Evolutionary conservation across 129 eudicot genomes (phyloP).

Genomic region (Lactuca sativa): DNA sequence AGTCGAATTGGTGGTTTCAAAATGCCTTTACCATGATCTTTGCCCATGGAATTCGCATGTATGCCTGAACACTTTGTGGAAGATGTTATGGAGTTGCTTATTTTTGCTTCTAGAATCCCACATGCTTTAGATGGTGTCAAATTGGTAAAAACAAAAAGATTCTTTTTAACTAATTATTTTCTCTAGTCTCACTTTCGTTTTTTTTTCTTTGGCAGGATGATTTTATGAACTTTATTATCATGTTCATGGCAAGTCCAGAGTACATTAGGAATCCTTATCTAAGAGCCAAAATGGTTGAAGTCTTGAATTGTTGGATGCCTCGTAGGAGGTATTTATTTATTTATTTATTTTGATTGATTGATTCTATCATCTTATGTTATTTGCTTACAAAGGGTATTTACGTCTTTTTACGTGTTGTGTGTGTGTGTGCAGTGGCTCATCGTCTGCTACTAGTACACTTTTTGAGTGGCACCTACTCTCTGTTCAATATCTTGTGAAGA

Average conservation of each 20-base stretch:
- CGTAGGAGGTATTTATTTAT: conserved; percentile 53
- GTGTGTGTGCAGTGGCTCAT: conserved; percentile 56
- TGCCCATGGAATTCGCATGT: conserved; percentile 88
- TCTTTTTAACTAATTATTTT: neutral
- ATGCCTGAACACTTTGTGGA: conserved; percentile 98
- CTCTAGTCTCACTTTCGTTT: neutral
- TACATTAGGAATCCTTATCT: conserved; percentile 89
- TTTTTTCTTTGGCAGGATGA: conserved; percentile 65
- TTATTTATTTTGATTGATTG: neutral
- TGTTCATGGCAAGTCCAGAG: conserved; percentile 99
- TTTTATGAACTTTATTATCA: conserved; percentile 94
- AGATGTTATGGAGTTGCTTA: conserved; percentile 93
- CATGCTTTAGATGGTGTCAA: conserved; percentile 86
- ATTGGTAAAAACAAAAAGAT: conserved; percentile 40
- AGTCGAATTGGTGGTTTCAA: conserved; percentile 83
- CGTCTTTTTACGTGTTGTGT: conserved; percentile 3
- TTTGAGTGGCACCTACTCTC: conserved; percentile 93
- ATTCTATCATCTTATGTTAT: neutral
- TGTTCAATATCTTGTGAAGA: conserved; percentile 77
- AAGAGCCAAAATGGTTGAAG: conserved; percentile 99
- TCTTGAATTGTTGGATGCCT: conserved; percentile 99
- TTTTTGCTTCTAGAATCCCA: conserved; percentile 90
- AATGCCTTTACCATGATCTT: conserved; percentile 79
- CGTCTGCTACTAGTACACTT: conserved; percentile 69
- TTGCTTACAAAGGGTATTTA: conserved; percentile 7